Conservation (phyloP, 768 basidiomycete genomes). For the Dentipellis fragilis region DNA sequence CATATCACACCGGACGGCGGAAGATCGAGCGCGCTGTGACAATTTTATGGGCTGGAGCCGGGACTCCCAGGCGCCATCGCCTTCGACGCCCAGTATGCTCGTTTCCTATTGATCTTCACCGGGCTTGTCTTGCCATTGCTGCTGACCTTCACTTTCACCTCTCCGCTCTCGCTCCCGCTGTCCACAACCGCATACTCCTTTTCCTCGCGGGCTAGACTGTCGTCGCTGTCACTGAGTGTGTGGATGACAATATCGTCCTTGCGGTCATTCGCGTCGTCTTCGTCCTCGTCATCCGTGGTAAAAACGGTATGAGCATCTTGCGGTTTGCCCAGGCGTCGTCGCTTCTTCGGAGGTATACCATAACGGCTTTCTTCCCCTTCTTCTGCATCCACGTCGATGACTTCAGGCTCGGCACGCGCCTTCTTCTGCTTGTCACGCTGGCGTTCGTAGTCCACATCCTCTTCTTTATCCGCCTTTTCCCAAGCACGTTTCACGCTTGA, state of each 20-base stretch:
- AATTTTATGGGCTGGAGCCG: background rate
- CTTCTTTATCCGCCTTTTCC: constrained; percentile 28
- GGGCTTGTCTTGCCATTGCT: constrained; percentile 13
- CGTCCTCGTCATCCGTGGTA: constrained; percentile 43
- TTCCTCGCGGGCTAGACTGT: constrained; percentile 21
- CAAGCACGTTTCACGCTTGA: constrained; percentile 28
- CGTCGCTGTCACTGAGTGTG: constrained; percentile 12
- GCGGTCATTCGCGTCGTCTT: constrained; percentile 14
- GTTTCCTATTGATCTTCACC: constrained; percentile 26
- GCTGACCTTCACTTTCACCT: constrained; percentile 10
- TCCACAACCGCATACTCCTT: constrained; percentile 15
- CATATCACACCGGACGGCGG: too few species aligned
- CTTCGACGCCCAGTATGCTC: constrained; percentile 55
- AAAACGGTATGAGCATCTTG: constrained; percentile 35
- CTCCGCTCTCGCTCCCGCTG: constrained; percentile 3
- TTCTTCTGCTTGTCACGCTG: constrained; percentile 2
- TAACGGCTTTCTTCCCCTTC: constrained; percentile 47
- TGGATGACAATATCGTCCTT: constrained; percentile 7
- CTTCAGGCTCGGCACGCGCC: background rate
- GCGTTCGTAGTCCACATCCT: constrained; percentile 18
- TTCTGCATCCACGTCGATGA: constrained; percentile 20
- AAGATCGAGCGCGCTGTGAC: too few species aligned
- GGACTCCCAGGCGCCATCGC: constrained; percentile 7
- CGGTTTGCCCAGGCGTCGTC: constrained; percentile 29
- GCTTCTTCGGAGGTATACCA: constrained; percentile 34